phyloP scores from a whole-genome alignment of 345 rosid species.

The Mercurialis annua region DNA sequence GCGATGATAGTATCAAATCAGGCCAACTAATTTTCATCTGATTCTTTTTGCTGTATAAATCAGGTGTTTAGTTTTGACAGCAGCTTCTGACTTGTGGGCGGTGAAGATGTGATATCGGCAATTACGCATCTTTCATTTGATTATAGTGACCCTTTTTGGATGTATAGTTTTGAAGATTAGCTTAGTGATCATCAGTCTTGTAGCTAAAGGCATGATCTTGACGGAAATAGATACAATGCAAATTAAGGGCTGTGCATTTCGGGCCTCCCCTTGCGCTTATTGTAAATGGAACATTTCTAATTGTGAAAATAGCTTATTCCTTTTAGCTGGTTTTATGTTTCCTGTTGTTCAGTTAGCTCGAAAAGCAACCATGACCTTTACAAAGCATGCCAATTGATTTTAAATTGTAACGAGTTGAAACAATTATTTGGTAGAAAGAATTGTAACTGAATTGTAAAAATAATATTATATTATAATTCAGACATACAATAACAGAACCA shows the following conservation, averaged over 20 bases:
- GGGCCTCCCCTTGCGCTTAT: slow-evolving; percentile 5
- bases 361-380: too few species aligned
- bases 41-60: slow-evolving; percentile 1
- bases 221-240: too few species aligned
- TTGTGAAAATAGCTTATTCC: slow-evolving; percentile 6
- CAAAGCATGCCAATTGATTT: too few species aligned
- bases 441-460: too few species aligned
- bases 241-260: slow-evolving; percentile 1
- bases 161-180: slow-evolving; percentile 17
- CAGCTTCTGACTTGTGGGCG: not conserved
- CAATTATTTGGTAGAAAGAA: too few species aligned
- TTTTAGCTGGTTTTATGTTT: not conserved
- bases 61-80: not conserved
- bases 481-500: too few species aligned
- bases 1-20: slow-evolving; percentile 26
- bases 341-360: too few species aligned
- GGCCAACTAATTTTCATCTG: slow-evolving; percentile 23
- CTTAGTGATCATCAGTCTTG: not conserved
- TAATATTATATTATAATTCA: too few species aligned
- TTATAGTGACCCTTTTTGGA: not conserved
- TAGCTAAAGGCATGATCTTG: not conserved
- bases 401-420: too few species aligned
- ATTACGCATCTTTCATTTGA: not conserved
- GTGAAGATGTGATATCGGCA: slow-evolving; percentile 8
- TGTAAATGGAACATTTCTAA: slow-evolving; percentile 16